Evolutionary conservation across 352 stramenopile genomes (phyloP).

Genomic region (Globisporangium okanoganense): DNA sequence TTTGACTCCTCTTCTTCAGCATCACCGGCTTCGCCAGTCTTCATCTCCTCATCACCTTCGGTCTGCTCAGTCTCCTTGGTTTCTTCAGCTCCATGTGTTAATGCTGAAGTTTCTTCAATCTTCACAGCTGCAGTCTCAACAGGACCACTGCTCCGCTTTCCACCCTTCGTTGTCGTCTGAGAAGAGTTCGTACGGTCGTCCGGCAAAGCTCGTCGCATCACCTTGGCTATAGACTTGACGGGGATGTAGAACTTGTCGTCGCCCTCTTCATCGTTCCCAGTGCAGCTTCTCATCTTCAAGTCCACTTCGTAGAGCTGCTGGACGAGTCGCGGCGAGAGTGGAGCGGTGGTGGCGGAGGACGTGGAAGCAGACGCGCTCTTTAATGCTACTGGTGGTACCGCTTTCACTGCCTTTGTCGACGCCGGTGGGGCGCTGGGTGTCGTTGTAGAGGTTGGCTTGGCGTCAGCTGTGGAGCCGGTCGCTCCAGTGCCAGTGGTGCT

Average conservation of each 20-base stretch:
- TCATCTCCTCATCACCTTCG: background rate
- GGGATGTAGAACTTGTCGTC: conserved; percentile 83
- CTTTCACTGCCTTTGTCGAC: background rate
- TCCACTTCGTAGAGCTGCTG: conserved; percentile 74
- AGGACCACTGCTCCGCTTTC: background rate
- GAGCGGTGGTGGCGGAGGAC: conserved; percentile 12
- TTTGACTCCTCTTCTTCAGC: background rate
- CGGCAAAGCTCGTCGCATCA: conserved; percentile 61
- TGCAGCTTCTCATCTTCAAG: conserved; percentile 44
- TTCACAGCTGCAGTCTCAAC: background rate
- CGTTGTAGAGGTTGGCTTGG: conserved; percentile 14
- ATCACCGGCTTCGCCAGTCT: conserved; percentile 5
- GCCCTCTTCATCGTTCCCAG: conserved; percentile 28
- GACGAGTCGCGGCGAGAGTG: conserved; percentile 50
- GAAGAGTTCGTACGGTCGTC: background rate
- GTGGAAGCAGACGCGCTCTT: background rate
- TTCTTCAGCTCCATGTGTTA: background rate
- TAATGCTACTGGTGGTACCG: background rate
- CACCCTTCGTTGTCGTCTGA: background rate
- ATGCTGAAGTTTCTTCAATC: background rate
- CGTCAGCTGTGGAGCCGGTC: background rate
- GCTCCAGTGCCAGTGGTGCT: background rate
- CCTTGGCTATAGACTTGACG: conserved; percentile 56
- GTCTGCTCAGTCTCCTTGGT: background rate
- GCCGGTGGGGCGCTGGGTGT: conserved; percentile 3